Percentiles rank a stretch among this genome's conserved stretches.
phyloP scores from a whole-genome alignment of 2,329 filamentous ascomycete species.

The Orbilia quercus region DNA sequence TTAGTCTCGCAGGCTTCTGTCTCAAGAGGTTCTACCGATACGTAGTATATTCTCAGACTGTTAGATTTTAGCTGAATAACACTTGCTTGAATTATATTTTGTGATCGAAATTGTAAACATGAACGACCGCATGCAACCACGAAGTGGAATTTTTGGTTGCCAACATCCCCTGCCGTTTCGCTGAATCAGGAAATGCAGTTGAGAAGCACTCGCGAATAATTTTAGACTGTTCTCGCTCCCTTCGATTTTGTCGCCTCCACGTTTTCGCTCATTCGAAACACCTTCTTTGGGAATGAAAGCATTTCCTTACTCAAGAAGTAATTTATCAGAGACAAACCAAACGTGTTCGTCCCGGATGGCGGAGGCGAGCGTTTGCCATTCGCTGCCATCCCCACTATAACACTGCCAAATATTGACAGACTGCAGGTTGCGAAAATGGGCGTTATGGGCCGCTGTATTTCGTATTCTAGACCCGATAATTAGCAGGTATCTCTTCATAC shows the following conservation, averaged over 20 bases:
- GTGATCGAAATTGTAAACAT: conserved; percentile 48
- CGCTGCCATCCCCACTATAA: conserved; percentile 25
- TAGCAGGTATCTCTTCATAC: too few species aligned
- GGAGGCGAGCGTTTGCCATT: conserved; percentile 38
- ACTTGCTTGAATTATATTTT: conserved; percentile 25
- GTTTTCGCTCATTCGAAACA: conserved; percentile 31
- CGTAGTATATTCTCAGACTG: too few species aligned
- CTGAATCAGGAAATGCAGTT: conserved; percentile 45
- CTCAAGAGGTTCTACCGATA: too few species aligned
- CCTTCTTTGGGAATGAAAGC: too few species aligned
- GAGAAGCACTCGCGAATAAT: conserved; percentile 36
- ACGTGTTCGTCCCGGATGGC: conserved; percentile 28
- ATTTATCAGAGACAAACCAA: conserved; percentile 28
- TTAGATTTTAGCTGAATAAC: too few species aligned
- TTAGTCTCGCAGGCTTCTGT: too few species aligned
- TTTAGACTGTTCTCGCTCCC: not conserved
- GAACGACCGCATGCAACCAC: conserved; percentile 5
- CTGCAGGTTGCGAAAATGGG: conserved; percentile 44
- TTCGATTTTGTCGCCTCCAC: conserved; percentile 23
- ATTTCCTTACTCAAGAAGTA: too few species aligned
- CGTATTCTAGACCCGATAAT: too few species aligned
- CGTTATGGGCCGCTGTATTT: conserved; percentile 2
- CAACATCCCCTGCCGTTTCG: conserved; percentile 26
- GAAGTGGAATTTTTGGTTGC: conserved; percentile 22
- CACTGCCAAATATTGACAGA: conserved; percentile 22